Evolutionary conservation across 768 basidiomycete species (phyloP).

Genomic region (Termitomyces sp.): DNA sequence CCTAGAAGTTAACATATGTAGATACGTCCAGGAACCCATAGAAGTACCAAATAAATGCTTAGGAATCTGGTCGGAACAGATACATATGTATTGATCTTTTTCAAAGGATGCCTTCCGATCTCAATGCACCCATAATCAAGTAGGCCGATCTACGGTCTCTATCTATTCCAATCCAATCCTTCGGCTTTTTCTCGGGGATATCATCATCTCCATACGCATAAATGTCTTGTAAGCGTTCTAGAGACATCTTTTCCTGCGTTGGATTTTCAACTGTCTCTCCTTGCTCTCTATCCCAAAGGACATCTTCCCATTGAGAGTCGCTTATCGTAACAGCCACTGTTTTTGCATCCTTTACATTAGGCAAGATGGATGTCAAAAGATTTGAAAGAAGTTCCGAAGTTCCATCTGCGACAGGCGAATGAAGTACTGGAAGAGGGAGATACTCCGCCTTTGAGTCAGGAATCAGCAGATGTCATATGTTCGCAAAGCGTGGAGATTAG

Average conservation of each 20-base stretch:
- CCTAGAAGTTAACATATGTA: too few relatives aligned
- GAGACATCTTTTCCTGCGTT: constrained; percentile 15
- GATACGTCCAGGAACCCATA: too few relatives aligned
- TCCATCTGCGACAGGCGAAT: constrained; percentile 56
- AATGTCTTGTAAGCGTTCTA: constrained; percentile 40
- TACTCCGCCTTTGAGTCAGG: constrained; percentile 63
- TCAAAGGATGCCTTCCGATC: constrained; percentile 61
- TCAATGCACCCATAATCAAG: constrained; percentile 70
- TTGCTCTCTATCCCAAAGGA: constrained; percentile 70
- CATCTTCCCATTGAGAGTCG: constrained; percentile 76
- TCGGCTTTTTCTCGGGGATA: constrained; percentile 37
- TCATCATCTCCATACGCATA: constrained; percentile 60
- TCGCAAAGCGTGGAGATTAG: background rate
- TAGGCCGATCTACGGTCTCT: constrained; percentile 76
- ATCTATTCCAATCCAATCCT: constrained; percentile 76
- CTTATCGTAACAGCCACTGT: constrained; percentile 75
- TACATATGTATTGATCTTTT: background rate
- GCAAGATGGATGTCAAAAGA: constrained; percentile 67
- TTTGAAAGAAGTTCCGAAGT: constrained; percentile 72
- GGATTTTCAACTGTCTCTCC: constrained; percentile 29
- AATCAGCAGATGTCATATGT: background rate
- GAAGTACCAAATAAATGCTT: too few relatives aligned
- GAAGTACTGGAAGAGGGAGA: constrained; percentile 66
- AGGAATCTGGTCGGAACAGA: background rate
- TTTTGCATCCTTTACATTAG: constrained; percentile 65